Conservation (phyloP, 2,329 filamentous ascomycete genomes). For the Leptographium lundbergii region DNA sequence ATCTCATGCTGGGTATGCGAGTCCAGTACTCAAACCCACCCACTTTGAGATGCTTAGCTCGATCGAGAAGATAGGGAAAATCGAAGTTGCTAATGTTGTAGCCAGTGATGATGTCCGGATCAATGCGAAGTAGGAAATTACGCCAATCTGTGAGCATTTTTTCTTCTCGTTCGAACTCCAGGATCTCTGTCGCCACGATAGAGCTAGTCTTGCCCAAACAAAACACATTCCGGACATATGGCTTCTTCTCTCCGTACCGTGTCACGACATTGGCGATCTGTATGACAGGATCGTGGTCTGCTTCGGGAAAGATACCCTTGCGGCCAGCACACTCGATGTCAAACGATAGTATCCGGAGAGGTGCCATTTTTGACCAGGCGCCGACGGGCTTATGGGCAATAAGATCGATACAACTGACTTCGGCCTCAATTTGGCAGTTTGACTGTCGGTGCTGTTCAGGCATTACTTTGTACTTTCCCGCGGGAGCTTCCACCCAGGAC, state of each 20-base stretch:
- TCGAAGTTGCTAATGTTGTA: slow-evolving; percentile 99
- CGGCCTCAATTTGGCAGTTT: slow-evolving; percentile 92
- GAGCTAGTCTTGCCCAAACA: slow-evolving; percentile 83
- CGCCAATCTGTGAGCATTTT: slow-evolving; percentile 91
- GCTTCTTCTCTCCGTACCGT: slow-evolving; percentile 85
- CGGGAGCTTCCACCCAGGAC: slow-evolving; percentile 88
- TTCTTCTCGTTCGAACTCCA: slow-evolving; percentile 69
- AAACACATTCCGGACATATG: slow-evolving; percentile 93
- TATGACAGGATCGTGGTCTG: slow-evolving; percentile 84
- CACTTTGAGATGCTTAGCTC: slow-evolving; percentile 75
- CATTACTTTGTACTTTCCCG: slow-evolving; percentile 60
- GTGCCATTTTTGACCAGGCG: slow-evolving; percentile 97
- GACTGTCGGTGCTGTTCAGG: slow-evolving; percentile 59
- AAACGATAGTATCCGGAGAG: slow-evolving; percentile 82
- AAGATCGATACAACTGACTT: slow-evolving; percentile 68
- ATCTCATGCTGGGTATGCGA: slow-evolving; percentile 57
- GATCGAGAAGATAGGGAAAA: slow-evolving; percentile 87
- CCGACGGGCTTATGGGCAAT: slow-evolving; percentile 80
- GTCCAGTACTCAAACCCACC: slow-evolving; percentile 77
- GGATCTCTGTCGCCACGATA: slow-evolving; percentile 88
- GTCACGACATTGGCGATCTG: slow-evolving; percentile 97
- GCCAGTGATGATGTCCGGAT: slow-evolving; percentile 94
- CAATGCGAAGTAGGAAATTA: slow-evolving; percentile 76
- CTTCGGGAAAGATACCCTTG: slow-evolving; percentile 94
- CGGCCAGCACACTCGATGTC: slow-evolving; percentile 98